Evolutionary conservation across 345 rosid species (phyloP), one percentile per base, ranked within the genome.

Genomic region (Barbarea vulgaris): DNA sequence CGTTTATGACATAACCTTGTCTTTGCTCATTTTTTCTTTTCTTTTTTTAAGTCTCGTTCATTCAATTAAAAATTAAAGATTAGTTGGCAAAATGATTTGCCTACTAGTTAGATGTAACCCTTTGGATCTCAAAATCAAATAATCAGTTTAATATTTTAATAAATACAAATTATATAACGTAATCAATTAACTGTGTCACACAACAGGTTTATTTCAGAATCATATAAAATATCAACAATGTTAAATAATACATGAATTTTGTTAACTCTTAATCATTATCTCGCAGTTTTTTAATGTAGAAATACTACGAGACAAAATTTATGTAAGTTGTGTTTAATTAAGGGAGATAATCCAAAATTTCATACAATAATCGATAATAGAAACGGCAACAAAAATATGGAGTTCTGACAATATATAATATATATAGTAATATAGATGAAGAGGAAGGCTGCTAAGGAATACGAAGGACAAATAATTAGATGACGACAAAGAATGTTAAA

Each of bases 381-480:
- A 21, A 36, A 69, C n/a, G 30, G 39, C 44, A 67, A 47, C 14
- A 75, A 41, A 60, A 15, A 60, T 59, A 60, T 59, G 18, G 63
- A 19, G 22, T 68, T 64, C 24, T 62, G 31, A 42, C 42, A 62
- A 31, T 39, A 36, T 28, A 64, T 33, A 24, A 25, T 48, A 36
- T 60, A 54, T 13, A 41, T n/a, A 55, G n/a, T 28, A 27, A 28
- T 28, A 28, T 28, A 3, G 18, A 15, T 9, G 76, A 70, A 22
- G 76, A 64, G 71, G 60, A 67, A 59, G 56, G 68, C 70, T 56
- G 76, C 72, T 30, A 50, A 65, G 73, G 50, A 67, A 53, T 67
- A 67, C 59, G 44, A 72, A 61, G 41, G 69, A 59, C 65, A 22
- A 80, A 85, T 82, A 28, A 85, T 83, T 85, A 84, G 80, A 9